Evolutionary conservation across 352 stramenopile genomes (phyloP).

Genomic region (Plasmopara viticola): DNA sequence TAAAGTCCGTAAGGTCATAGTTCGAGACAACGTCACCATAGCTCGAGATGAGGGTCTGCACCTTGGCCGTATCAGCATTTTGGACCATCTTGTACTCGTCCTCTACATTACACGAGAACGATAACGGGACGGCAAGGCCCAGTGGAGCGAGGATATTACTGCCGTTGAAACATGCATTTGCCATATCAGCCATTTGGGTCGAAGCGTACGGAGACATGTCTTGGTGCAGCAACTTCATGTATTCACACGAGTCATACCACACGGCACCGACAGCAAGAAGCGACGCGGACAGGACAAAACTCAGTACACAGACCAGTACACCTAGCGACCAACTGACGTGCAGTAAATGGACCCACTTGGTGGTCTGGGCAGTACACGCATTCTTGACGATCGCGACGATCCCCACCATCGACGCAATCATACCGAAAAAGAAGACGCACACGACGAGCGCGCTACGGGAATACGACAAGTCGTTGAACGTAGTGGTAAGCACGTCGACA

Average conservation of each 20-base stretch:
- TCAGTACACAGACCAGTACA: conserved; percentile 70
- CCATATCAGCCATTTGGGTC: conserved; percentile 41
- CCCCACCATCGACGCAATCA: conserved; percentile 59
- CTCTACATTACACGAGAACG: conserved; percentile 60
- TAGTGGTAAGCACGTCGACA: conserved; percentile 50
- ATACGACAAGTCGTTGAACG: conserved; percentile 74
- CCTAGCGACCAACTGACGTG: conserved; percentile 71
- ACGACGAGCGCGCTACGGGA: conserved; percentile 65
- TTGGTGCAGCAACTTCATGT: conserved; percentile 72
- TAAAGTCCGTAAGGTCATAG: conserved; percentile 57
- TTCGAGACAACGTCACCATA: conserved; percentile 48
- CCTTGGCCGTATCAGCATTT: conserved; percentile 32
- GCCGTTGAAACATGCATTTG: conserved; percentile 72
- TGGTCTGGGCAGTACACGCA: conserved; percentile 63
- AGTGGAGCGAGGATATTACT: conserved; percentile 53
- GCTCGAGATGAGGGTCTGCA: conserved; percentile 30
- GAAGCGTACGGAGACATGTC: conserved; percentile 73
- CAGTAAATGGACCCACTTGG: conserved; percentile 64
- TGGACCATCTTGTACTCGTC: conserved; percentile 47
- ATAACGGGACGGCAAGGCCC: conserved; percentile 37
- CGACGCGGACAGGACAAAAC: conserved; percentile 65
- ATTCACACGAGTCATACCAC: conserved; percentile 77
- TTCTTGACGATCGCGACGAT: conserved; percentile 70
- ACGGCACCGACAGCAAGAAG: conserved; percentile 68
- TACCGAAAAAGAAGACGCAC: conserved; percentile 68